A percentile compares a stretch with the other conserved stretches of the same genome.
These are phyloP conservation scores for Acacia confusa DNA, from an alignment of 306 rosid species.

Conservation along the genomic window DNA sequence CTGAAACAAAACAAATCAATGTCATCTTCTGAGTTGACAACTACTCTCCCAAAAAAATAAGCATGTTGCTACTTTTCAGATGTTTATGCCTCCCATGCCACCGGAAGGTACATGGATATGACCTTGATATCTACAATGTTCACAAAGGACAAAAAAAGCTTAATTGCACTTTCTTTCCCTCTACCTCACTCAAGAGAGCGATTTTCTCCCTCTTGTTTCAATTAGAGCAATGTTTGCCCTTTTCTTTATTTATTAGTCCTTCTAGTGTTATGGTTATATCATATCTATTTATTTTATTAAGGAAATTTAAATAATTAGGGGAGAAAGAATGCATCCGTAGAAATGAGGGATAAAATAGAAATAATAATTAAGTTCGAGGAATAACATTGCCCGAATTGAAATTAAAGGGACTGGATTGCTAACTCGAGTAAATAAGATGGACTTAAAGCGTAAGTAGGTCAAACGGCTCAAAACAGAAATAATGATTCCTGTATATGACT, in stretches of 20 bases:
- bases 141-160: background rate
- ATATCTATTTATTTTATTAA: too few species aligned
- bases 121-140: background rate
- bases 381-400: background rate
- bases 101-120: background rate
- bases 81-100: background rate
- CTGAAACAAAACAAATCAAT: slow-evolving; percentile 45
- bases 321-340: too few species aligned
- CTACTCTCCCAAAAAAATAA: background rate
- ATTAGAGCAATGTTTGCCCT: background rate
- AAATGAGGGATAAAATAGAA: background rate
- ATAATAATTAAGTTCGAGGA: background rate
- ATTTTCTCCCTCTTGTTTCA: background rate
- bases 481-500: background rate
- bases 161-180: background rate
- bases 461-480: background rate
- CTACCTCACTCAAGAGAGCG: background rate
- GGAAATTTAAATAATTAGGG: too few species aligned
- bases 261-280: too few species aligned
- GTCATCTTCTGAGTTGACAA: slow-evolving; percentile 24
- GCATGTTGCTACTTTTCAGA: background rate
- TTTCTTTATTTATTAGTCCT: background rate
- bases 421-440: background rate
- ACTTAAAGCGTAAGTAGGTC: background rate
- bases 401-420: background rate